Evolutionary conservation across 2,329 filamentous ascomycete species (phyloP).

Genomic region (Calonectria ilicicola): DNA sequence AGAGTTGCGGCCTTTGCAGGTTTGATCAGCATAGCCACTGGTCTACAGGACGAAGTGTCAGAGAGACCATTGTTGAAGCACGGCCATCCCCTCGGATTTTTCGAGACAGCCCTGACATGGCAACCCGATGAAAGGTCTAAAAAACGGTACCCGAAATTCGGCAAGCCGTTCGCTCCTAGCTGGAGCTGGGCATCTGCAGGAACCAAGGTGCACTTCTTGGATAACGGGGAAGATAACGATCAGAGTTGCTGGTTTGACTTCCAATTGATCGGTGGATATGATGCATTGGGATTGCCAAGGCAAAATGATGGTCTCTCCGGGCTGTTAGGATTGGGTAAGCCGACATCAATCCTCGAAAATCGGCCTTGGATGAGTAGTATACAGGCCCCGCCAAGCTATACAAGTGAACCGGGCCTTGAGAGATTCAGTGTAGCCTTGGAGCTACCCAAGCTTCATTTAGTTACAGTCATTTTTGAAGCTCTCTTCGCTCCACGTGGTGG

Average conservation of each 20-base stretch:
- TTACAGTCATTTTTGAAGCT: not conserved
- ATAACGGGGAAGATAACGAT: not conserved
- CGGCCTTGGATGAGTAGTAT: not conserved
- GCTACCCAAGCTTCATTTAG: not conserved
- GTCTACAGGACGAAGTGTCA: not conserved
- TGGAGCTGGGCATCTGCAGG: not conserved
- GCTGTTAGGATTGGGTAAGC: not conserved
- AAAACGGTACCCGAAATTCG: not conserved
- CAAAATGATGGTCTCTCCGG: not conserved
- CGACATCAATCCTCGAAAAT: not conserved
- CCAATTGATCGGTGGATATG: not conserved
- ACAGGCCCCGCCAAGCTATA: not conserved
- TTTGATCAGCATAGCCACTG: not conserved
- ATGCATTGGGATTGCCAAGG: not conserved
- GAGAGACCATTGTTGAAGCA: not conserved
- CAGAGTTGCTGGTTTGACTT: not conserved
- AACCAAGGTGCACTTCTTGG: not conserved
- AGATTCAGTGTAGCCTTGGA: not conserved
- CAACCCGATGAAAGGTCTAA: not conserved
- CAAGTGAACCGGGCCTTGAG: not conserved
- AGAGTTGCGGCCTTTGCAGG: not conserved
- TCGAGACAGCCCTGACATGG: not conserved
- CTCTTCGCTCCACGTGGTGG: not conserved
- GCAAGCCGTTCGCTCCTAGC: not conserved
- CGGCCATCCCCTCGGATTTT: not conserved